Evolutionary conservation across 2,329 filamentous ascomycete species (phyloP).

Genomic region (Boeremia lycopersici): DNA sequence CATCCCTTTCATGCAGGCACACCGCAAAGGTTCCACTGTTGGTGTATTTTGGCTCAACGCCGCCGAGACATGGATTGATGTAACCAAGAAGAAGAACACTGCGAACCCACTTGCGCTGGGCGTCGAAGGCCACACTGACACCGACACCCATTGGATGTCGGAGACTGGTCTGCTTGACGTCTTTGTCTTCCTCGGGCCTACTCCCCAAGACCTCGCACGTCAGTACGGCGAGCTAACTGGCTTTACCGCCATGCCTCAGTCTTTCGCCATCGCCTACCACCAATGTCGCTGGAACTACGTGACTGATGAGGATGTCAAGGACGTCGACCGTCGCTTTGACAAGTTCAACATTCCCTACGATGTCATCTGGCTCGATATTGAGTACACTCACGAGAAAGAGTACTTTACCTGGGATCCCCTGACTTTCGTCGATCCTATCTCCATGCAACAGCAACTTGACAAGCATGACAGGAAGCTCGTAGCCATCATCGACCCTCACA

Average conservation of each 20-base stretch:
- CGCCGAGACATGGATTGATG: conserved; percentile 96
- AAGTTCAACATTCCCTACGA: conserved; percentile 96
- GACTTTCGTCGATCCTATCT: conserved; percentile 82
- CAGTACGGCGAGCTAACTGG: conserved; percentile 90
- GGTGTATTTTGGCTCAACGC: conserved; percentile 98
- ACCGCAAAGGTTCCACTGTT: conserved; percentile 90
- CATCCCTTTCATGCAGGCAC: conserved; percentile 97
- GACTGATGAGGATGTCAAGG: conserved; percentile 93
- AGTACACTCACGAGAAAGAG: conserved; percentile 95
- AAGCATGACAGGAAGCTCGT: conserved; percentile 88
- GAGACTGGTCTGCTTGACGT: conserved; percentile 88
- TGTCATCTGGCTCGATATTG: conserved; percentile 98
- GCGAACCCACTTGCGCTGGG: conserved; percentile 81
- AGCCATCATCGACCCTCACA: conserved; percentile 94
- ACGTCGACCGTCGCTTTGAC: conserved; percentile 96
- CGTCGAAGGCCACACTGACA: conserved; percentile 70
- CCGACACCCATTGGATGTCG: conserved; percentile 95
- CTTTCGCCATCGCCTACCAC: conserved; percentile 91
- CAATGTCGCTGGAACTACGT: conserved; percentile 99
- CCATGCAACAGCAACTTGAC: conserved; percentile 88
- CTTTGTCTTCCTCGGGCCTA: conserved; percentile 92
- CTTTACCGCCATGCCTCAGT: conserved; percentile 86
- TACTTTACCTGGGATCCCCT: conserved; percentile 97
- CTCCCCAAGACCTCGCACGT: conserved; percentile 78
- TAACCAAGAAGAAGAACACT: conserved; percentile 76